Evolutionary conservation across 176 grass and related monocot genomes (phyloP), one percentile per base, ranked within the genome.

Genomic region (Cenchrus purpureus): DNA sequence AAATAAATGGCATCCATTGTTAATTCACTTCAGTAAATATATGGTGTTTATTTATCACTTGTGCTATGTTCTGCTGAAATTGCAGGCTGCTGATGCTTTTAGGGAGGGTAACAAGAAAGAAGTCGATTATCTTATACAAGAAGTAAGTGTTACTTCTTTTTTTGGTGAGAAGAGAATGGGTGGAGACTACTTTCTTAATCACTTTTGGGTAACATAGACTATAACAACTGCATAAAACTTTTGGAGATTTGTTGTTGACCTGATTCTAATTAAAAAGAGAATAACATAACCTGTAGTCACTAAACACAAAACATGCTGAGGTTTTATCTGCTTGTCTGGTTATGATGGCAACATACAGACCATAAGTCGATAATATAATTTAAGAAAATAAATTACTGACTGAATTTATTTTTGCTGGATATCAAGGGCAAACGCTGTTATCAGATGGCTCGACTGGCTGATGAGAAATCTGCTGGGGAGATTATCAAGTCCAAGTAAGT

Each of bases 51-150:
- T 77, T 61, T 62, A 84, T 69, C 15, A 28, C 22, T 81, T 57
- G 73, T 79, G 65, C 31, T 71, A 48, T 56, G 74, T 65, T 87
- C 19, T 84, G n/a, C 66, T 82, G 32, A 88, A 78, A 73, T 68
- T 92, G n/a, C 81, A 98, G 97, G 97, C 93, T 86, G 87, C 71
- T 77, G 89, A 93, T 87, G 93, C 93, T 78, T 98, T 98, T 83
- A 81, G 68, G 17, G 60, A 75, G 54, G 96, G 96, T 65, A 87
- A 98, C 19, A 61, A 68, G 55, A 75, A 95, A 86, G 80, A 84
- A 81, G 80, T 79, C 5, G 71, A 86, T 32, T 94, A 95, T 73
- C 83, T 84, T 90, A 61, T 91, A 69, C 86, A 83, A 70, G 81
- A 94, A 87, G 96, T 98, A 86, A 87, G 89, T 92, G 19, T 52